These are phyloP conservation scores for Fraxinus paxiana DNA, from an alignment of 305 asterid genomes.

Conservation along the genomic window DNA sequence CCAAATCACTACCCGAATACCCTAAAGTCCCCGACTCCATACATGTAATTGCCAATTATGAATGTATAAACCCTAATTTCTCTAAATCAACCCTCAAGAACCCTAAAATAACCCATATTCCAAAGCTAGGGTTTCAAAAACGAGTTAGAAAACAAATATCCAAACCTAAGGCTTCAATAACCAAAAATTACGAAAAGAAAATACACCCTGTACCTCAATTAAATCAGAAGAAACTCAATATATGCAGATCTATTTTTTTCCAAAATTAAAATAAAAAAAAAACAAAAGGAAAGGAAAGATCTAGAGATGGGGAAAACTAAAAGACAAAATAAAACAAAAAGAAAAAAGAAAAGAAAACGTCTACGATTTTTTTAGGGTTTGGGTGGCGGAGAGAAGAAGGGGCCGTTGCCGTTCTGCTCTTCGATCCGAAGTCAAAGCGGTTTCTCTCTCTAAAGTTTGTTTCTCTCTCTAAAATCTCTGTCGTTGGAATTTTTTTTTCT, in stretches of 20 bases:
- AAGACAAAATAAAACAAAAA: not conserved
- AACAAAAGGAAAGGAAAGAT: not conserved
- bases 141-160: not conserved
- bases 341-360: not conserved
- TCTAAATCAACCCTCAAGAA: not conserved
- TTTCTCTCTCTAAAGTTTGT: not conserved
- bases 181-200: not conserved
- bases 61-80: not conserved
- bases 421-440: not conserved
- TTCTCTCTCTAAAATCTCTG: not conserved
- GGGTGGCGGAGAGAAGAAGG: not conserved
- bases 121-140: constrained; percentile 10
- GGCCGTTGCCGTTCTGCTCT: not conserved
- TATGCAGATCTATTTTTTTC: not conserved
- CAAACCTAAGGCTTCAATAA: not conserved
- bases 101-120: not conserved
- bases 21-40: not conserved
- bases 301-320: not conserved
- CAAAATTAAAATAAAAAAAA: not conserved
- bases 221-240: not conserved
- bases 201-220: not conserved
- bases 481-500: not conserved
- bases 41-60: not conserved
- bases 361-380: not conserved
- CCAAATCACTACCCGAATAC: not conserved